Conservation (phyloP, 164 flowering plant species). For the Pachysandra terminalis region DNA sequence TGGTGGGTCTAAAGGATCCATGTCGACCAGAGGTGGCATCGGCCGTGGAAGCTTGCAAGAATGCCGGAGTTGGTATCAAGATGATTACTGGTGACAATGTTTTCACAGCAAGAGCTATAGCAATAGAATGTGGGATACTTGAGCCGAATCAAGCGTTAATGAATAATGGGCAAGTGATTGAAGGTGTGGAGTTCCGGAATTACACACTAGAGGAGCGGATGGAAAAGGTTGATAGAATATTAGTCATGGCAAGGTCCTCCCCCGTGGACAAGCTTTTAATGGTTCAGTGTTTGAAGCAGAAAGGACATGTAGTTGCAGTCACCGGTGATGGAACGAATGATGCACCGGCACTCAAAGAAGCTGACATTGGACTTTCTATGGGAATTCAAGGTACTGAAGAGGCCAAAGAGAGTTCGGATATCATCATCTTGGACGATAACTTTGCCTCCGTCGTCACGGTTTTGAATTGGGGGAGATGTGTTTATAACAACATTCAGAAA, state of each 20-base stretch:
- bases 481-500: constrained; percentile 42
- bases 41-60: constrained; percentile 29
- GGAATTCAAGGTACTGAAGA: constrained; percentile 47
- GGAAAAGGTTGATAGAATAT: constrained; percentile 29
- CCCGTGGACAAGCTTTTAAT: constrained; percentile 44
- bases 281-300: constrained; percentile 38
- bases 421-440: constrained; percentile 38
- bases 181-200: constrained; percentile 36
- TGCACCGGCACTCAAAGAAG: constrained; percentile 40
- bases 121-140: constrained; percentile 36
- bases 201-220: constrained; percentile 34
- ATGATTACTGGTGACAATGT: constrained; percentile 48
- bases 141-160: constrained; percentile 18
- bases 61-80: constrained; percentile 35
- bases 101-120: constrained; percentile 39
- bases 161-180: constrained; percentile 24
- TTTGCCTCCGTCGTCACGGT: constrained; percentile 34
- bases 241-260: constrained; percentile 45
- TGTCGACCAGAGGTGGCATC: constrained; percentile 35
- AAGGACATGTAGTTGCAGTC: constrained; percentile 43
- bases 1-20: constrained; percentile 40
- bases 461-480: constrained; percentile 44
- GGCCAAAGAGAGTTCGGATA: constrained; percentile 33
- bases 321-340: constrained; percentile 49
- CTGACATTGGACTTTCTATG: constrained; percentile 45